Percentiles rank a stretch among this genome's conserved stretches.
These are phyloP conservation scores for Apiotrichum porosum DNA, from an alignment of 1,284 basidiomycete genomes.

Conservation along the genomic window DNA sequence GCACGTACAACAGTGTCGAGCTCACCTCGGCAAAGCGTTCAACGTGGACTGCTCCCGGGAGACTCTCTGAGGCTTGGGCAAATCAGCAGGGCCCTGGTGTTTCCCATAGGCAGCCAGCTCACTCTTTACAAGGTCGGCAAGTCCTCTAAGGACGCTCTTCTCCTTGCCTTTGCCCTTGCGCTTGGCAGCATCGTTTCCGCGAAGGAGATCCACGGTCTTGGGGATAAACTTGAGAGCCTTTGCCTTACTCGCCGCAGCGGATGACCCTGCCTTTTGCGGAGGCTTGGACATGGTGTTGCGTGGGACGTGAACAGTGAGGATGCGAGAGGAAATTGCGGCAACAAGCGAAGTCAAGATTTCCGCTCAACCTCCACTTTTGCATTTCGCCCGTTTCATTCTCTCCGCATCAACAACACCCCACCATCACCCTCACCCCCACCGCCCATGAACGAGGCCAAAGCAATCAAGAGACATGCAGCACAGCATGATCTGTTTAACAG, in stretches of 20 bases:
- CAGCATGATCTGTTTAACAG: constrained; percentile 71
- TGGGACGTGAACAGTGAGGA: too few species aligned
- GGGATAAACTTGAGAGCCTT: constrained; percentile 27
- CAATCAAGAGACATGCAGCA: constrained; percentile 40
- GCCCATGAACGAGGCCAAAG: constrained; percentile 22
- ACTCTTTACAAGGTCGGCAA: constrained; percentile 29
- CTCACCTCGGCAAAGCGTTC: constrained; percentile 78
- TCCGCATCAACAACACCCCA: neutral
- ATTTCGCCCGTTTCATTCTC: too few species aligned
- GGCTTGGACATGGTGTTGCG: constrained; percentile 6
- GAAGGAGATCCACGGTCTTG: constrained; percentile 32
- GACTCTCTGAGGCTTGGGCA: constrained; percentile 54
- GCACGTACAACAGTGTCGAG: neutral
- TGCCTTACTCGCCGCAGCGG: neutral
- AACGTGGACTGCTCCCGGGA: constrained; percentile 74
- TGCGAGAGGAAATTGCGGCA: neutral
- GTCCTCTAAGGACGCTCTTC: constrained; percentile 24
- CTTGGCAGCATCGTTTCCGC: constrained; percentile 16
- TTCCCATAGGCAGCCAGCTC: too few species aligned
- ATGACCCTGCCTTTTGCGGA: neutral
- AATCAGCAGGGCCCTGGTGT: neutral
- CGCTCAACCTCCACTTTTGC: too few species aligned
- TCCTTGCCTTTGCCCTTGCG: constrained; percentile 34
- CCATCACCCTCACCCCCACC: neutral
- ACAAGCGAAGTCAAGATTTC: neutral